phyloP scores from a whole-genome alignment of 208 protist species.

The Crithidia bombi region DNA sequence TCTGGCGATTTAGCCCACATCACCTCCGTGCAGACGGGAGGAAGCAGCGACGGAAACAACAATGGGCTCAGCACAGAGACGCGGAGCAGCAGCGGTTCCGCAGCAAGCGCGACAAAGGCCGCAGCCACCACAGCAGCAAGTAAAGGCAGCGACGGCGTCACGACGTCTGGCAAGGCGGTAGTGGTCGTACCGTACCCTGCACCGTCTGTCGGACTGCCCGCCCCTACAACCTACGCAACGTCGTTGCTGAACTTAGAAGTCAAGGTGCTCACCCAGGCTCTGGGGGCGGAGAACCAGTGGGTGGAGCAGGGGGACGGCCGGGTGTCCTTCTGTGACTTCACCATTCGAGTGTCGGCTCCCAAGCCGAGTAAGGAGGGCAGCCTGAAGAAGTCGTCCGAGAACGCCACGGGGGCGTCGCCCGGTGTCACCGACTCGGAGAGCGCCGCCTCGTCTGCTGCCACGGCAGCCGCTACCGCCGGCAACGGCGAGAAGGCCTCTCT shows the following conservation, averaged over 20 bases:
- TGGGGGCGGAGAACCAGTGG: constrained; percentile 81
- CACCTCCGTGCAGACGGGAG: neutral
- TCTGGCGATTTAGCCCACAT: neutral
- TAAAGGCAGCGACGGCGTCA: neutral
- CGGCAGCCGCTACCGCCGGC: neutral
- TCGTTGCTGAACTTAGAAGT: constrained; percentile 74
- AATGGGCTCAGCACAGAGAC: neutral
- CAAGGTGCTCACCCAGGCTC: constrained; percentile 70
- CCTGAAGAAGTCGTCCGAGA: neutral
- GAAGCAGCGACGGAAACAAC: constrained; percentile 2
- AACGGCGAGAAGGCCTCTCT: neutral
- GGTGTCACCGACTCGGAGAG: neutral
- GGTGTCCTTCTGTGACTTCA: constrained; percentile 65
- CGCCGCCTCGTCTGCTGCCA: neutral
- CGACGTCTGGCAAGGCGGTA: neutral
- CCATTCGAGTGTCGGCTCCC: constrained; percentile 55
- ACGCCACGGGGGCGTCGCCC: neutral
- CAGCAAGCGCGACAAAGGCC: neutral
- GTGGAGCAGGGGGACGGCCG: constrained; percentile 61
- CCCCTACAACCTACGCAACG: constrained; percentile 13
- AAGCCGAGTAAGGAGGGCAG: neutral
- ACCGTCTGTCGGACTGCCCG: constrained; percentile 10
- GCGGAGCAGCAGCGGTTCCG: neutral
- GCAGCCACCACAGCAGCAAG: too few species aligned
- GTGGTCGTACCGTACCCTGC: constrained; percentile 7